These are phyloP conservation scores for Halophytophthora batemanensis DNA, from an alignment of 352 stramenopile species.

Conservation along the genomic window DNA sequence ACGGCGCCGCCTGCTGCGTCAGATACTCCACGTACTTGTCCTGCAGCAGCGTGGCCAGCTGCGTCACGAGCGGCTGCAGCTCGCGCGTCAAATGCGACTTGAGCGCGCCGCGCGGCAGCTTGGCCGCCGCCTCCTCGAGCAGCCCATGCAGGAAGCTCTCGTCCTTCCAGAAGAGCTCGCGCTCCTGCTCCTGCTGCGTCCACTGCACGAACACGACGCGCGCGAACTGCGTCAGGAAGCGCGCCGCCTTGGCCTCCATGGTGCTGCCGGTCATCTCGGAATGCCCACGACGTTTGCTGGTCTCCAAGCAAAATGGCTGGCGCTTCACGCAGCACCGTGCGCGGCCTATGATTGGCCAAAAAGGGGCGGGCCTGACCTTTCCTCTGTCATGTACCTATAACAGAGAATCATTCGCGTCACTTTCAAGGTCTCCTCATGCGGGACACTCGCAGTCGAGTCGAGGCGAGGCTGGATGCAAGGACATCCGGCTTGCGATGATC, in stretches of 20 bases:
- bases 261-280: no score
- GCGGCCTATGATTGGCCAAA: no score
- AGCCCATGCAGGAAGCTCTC: constrained; percentile 28
- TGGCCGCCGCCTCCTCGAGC: constrained; percentile 59
- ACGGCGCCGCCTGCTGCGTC: constrained; percentile 10
- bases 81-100: constrained; percentile 46
- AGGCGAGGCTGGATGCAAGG: no score
- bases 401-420: no score
- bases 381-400: no score
- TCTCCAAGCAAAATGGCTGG: no score
- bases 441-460: no score
- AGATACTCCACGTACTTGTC: constrained; percentile 27
- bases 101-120: constrained; percentile 48
- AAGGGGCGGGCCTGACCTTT: no score
- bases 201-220: constrained; percentile 57
- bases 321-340: no score
- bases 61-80: constrained; percentile 18
- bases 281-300: no score
- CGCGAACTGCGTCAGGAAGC: constrained; percentile 60
- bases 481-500: no score
- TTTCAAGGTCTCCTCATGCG: no score
- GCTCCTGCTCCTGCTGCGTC: constrained; percentile 23
- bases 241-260: constrained; percentile 44
- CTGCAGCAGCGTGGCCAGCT: constrained; percentile 32
- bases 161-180: constrained; percentile 54